Evolutionary conservation across 495 filamentous ascomycete genomes (phyloP).

Genomic region (Penicillium pulvis): DNA sequence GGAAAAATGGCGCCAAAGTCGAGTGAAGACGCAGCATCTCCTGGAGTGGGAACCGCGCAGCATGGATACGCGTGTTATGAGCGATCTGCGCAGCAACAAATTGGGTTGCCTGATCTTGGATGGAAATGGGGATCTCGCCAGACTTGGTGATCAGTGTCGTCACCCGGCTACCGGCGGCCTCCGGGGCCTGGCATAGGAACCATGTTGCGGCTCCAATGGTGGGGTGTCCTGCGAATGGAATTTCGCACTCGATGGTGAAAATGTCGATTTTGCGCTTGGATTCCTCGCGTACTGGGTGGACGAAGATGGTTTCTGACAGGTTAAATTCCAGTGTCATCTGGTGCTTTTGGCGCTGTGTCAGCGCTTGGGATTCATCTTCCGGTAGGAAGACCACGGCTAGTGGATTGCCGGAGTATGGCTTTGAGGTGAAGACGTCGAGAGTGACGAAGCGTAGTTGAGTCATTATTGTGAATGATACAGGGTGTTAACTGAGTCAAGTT

Average conservation of each 20-base stretch:
- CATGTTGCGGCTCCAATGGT: constrained; percentile 70
- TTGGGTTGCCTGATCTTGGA: constrained; percentile 22
- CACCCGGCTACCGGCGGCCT: constrained; percentile 27
- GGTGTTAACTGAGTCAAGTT: not conserved
- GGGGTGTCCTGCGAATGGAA: constrained; percentile 79
- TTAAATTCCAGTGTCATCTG: constrained; percentile 79
- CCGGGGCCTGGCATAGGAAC: constrained; percentile 39
- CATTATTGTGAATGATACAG: constrained; percentile 20
- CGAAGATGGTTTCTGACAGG: constrained; percentile 80
- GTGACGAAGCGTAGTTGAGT: constrained; percentile 37
- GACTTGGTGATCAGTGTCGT: constrained; percentile 61
- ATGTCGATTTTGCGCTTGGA: constrained; percentile 62
- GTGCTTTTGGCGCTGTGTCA: constrained; percentile 46
- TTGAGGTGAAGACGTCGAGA: constrained; percentile 48
- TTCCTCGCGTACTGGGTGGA: constrained; percentile 46
- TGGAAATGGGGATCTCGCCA: constrained; percentile 55
- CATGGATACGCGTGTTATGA: constrained; percentile 67
- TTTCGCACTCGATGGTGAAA: constrained; percentile 62
- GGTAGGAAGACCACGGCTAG: constrained; percentile 47
- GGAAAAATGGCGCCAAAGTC: constrained; percentile 29
- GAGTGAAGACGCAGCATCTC: constrained; percentile 39
- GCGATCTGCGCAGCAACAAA: constrained; percentile 59
- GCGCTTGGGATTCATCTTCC: constrained; percentile 17
- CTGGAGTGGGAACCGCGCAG: constrained; percentile 22
- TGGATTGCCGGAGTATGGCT: constrained; percentile 41